phyloP scores from a whole-genome alignment of 2,329 filamentous ascomycete species.

The Helotiales sp. region DNA sequence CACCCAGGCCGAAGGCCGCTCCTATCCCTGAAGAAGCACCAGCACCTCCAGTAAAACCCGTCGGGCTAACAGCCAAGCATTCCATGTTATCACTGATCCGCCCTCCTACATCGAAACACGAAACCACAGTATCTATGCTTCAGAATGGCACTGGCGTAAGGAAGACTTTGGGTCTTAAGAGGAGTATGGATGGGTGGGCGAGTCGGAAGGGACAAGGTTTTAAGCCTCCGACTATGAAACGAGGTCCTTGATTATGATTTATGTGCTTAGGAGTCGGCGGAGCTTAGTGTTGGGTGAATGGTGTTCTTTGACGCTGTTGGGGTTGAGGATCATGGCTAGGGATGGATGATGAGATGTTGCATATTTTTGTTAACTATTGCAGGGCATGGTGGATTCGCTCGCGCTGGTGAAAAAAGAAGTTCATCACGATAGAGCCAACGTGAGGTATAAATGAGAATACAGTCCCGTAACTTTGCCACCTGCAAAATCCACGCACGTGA shows the following conservation, averaged over 20 bases:
- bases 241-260: conserved; percentile 8
- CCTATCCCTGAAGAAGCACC: conserved; percentile 13
- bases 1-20: conserved; percentile 30
- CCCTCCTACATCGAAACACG: conserved; percentile 34
- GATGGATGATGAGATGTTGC: neutral
- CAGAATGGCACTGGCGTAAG: conserved; percentile 38
- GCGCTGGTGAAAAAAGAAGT: neutral
- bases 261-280: neutral
- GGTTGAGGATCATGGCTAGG: neutral
- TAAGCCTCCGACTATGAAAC: conserved; percentile 38
- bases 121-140: conserved; percentile 35
- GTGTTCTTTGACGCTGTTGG: neutral
- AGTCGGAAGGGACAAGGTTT: conserved; percentile 37
- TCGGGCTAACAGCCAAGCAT: conserved; percentile 29
- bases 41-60: conserved; percentile 18
- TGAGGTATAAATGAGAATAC: too few relatives aligned
- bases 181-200: conserved; percentile 55
- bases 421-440: too few relatives aligned
- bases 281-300: neutral
- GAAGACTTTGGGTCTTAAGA: conserved; percentile 55
- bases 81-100: conserved; percentile 36
- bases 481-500: too few relatives aligned
- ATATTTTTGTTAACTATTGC: neutral
- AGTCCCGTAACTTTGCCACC: too few relatives aligned
- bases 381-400: neutral